Base-by-base conservation (phyloP, 208 protist genomes). In the Novymonas esmeraldas region DNA sequence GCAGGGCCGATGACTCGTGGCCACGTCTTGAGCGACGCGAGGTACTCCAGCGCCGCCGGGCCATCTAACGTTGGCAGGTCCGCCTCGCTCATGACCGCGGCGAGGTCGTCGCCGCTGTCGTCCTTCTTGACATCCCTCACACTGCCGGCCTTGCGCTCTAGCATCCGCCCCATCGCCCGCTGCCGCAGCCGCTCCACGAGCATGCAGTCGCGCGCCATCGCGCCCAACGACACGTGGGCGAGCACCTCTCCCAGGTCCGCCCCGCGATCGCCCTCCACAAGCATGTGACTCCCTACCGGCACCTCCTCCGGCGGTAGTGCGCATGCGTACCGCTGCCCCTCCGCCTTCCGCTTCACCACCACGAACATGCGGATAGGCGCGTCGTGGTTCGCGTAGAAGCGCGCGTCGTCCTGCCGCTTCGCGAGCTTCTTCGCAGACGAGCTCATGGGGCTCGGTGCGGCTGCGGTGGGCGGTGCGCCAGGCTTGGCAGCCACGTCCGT, bases 201-300 rank as follows among this genome's bases (percentile, higher is more conserved):
- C 6, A 70, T 42, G 61, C 74, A 79, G 72, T 84, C 73, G 18
- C 42, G 49, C 10, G 77, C 74, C 82, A 84, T 84, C 51, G 79
- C 41, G 20, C 69, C 45, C 18, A 84, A 57, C 10, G 64, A 68
- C 16, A 87, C 56, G 61, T 76, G 65, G 24, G 39, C 62, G 48
- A 73, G 26, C 22, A 89, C 78, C n/a, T 81, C 74, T 33, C 84
- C 87, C 14, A 90, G 69, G 51, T 80, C 72, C 38, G 81, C 76
- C 14, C 87, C 87, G 34, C 87, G 81, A 70, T 93, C 87, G 34
- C 82, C 87, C 49, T 88, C 81, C 2, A 90, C 84, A 16, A 93
- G 63, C 34, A 90, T 79, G 18, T 75, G 7, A 29, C 48, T 69
- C 52, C 84, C 84, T 13, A 86, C 39, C 10, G 77, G 62, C 29